Evolutionary conservation across 176 grass and related monocot species (phyloP), one percentile per base, ranked within the genome.

Genomic region (Lolium rigidum): DNA sequence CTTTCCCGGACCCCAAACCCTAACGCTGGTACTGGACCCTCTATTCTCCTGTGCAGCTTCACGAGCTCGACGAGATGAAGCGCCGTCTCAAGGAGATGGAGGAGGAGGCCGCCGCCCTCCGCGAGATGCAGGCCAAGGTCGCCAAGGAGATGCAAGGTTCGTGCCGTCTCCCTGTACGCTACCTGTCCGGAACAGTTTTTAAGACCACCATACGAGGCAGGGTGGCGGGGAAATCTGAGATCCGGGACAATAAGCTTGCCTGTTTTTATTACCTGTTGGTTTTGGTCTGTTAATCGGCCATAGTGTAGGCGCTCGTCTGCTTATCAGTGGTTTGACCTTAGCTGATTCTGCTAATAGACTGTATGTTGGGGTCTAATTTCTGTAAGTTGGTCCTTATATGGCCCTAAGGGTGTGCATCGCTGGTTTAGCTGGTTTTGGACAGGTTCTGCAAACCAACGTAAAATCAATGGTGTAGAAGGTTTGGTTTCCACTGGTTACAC

Each of bases 41-140:
- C 26, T 48, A 2, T 76, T 49, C 7, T 13, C 73, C 13, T 48
- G 11, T 38, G 59, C 82, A 90, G 86, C 74, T 90, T 50, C 90
- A 92, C 86, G 93, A 92, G 86, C 88, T 95, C 26, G 93, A 92
- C 80, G 93, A 92, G 86, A 95, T 95, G 93, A 95, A 92, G 88
- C 91, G 88, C 64, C 83, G 90, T 54, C 88, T 95, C 39, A 95
- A 95, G 88, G 93, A 95, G 86, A 92, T 95, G 90, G 93, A 95
- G 83, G 90, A 95, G 80, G 93, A 95, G 81, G 94, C 91, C 54
- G 88, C 88, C 3, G 93, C 90, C 25, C 93, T 95, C 81, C 93
- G 90, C 76, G 93, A 95, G 60, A 91, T 95, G 88, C 94, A 95
- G 77, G 89, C 94, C 73, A 93, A 89, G 81, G 94, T 89, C 80